Evolutionary conservation across 768 basidiomycete species (phyloP).

Genomic region (Kwoniella pini): DNA sequence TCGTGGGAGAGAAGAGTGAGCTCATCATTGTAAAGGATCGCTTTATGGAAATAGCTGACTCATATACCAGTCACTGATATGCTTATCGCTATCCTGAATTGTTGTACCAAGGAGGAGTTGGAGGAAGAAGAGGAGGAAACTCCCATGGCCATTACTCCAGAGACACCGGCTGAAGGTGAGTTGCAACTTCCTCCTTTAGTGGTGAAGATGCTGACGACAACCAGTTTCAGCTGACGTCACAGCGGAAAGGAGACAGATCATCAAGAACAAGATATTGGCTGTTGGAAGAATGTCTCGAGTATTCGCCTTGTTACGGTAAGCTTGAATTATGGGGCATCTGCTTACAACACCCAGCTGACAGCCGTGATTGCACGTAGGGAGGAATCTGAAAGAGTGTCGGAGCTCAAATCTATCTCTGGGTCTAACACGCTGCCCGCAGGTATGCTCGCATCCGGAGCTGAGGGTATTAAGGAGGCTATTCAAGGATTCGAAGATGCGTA

Average conservation of each 20-base stretch:
- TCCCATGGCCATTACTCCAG: constrained; percentile 43
- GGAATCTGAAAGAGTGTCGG: constrained; percentile 96
- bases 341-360: not conserved
- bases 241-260: constrained; percentile 77
- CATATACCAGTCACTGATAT: constrained; percentile 82
- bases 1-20: constrained; percentile 96
- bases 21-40: not conserved
- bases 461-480: constrained; percentile 94
- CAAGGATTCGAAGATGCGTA: constrained; percentile 93
- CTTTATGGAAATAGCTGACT: constrained; percentile 9
- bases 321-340: constrained; percentile 46
- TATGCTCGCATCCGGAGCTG: constrained; percentile 79
- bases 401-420: constrained; percentile 87
- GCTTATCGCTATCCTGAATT: constrained; percentile 93
- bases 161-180: constrained; percentile 38
- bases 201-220: not conserved
- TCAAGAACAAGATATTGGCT: constrained; percentile 98
- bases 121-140: constrained; percentile 74
- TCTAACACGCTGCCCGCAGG: constrained; percentile 72
- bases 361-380: constrained; percentile 62
- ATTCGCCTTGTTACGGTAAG: constrained; percentile 94
- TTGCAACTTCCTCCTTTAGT: not conserved
- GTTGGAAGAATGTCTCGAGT: constrained; percentile 95
- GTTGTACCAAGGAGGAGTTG: constrained; percentile 93
- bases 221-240: constrained; percentile 32